Percentiles rank a stretch among this genome's conserved stretches.
Conservation (phyloP, 2,329 filamentous ascomycete genomes). For the Ophiostoma populinum region DNA sequence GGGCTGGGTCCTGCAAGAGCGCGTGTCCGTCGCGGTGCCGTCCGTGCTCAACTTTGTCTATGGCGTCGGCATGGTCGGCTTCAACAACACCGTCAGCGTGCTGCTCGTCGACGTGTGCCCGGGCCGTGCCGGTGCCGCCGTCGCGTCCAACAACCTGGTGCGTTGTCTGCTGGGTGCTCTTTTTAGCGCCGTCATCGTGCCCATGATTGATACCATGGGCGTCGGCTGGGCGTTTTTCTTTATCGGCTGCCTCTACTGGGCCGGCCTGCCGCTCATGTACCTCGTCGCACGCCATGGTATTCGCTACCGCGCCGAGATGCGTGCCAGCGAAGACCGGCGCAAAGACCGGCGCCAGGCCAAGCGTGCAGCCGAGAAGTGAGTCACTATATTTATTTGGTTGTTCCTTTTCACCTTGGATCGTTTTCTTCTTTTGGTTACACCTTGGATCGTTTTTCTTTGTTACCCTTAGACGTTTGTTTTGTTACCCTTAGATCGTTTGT, state of each 20-base stretch:
- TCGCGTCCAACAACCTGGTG: constrained; percentile 38
- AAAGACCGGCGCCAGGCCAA: constrained; percentile 1
- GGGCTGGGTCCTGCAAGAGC: constrained; percentile 32
- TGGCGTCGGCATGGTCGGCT: constrained; percentile 33
- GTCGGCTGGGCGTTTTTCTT: constrained; percentile 34
- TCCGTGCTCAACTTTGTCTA: constrained; percentile 29
- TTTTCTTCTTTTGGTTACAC: too few species aligned
- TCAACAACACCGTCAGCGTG: constrained; percentile 33
- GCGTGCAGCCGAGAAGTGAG: not conserved
- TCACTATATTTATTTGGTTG: too few species aligned
- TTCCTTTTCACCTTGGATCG: too few species aligned
- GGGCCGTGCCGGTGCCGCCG: constrained; percentile 31
- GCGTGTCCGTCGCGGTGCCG: constrained; percentile 26
- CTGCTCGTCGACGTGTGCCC: constrained; percentile 40
- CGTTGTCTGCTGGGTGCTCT: constrained; percentile 37
- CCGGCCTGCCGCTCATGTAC: constrained; percentile 23
- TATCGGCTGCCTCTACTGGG: constrained; percentile 24
- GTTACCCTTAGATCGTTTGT: too few species aligned
- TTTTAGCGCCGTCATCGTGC: constrained; percentile 31
- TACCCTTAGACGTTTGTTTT: too few species aligned
- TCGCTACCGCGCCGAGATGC: constrained; percentile 21
- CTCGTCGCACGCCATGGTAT: constrained; percentile 25
- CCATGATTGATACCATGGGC: constrained; percentile 24
- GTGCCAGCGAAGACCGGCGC: not conserved
- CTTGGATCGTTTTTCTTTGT: too few species aligned